Evolutionary conservation across 2,329 filamentous ascomycete species (phyloP), one percentile per base, ranked within the genome.

Genomic region (Aspergillus hortae): DNA sequence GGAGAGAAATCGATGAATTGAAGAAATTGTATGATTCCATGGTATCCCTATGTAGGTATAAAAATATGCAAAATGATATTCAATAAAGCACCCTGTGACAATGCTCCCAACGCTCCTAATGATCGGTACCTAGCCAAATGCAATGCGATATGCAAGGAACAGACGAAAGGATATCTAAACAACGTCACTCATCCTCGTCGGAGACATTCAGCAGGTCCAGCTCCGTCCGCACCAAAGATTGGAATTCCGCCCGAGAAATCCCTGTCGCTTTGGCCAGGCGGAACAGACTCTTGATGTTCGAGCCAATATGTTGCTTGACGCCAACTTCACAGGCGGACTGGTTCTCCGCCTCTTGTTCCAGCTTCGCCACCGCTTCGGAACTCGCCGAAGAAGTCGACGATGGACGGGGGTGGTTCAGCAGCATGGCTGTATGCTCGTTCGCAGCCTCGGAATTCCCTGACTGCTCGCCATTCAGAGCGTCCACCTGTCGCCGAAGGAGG

Each of bases 221-320:
- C 62, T 87, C 84, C 42, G 75, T 78, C 63, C 74, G 73, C n/a
- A 86, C 77, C 44, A 85, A 71, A 23, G 76, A 69, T 64, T 82
- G 77, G 65, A 87, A 87, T 52, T 86, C 83, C 19, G 73, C 71
- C 35, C 79, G 71, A 15, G 79, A 75, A 57, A 87, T 83, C 1
- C 84, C 84, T 3, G 79, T 79, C 23, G 76, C 76, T 60, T 75
- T 79, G 1, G 83, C 83, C 49, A 87, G 66, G 3, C 83, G 77
- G 67, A 82, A 86, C 62, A 87, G 65, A 61, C 81, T 84, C 71
- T 86, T 86, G 60, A 87, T 75, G 57, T 81, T 83, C 1, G 80
- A 82, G 55, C 80, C 77, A 51, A 87, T 84, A 59, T 87, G 84
- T 63, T 84, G 81, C 59, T 82, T 80, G 45, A 86, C 80, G 3